A percentile compares a stretch with the other conserved stretches of the same genome.
Conservation (phyloP, 2,329 filamentous ascomycete species). For the Endoconidiophora laricicola region DNA sequence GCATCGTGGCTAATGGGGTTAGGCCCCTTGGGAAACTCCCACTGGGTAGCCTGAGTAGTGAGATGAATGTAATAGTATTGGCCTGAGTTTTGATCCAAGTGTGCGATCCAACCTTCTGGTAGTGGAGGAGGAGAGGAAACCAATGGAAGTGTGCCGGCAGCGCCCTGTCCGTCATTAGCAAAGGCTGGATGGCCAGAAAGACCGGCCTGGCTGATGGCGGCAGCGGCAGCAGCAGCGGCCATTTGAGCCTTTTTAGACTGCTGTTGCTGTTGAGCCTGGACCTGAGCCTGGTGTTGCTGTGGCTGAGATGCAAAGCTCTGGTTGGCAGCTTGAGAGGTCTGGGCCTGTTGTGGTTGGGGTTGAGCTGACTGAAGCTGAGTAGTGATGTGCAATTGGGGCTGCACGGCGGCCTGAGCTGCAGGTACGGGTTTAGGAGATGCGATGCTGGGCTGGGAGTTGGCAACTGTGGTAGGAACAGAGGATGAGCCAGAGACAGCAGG, state of each 20-base stretch:
- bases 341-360: constrained; percentile 6
- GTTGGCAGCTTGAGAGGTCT: background rate
- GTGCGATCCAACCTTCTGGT: constrained; percentile 95
- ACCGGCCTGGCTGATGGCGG: constrained; percentile 30
- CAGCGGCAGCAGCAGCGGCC: constrained; percentile 25
- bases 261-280: constrained; percentile 4
- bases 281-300: background rate
- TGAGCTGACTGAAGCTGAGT: constrained; percentile 7
- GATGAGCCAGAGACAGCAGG: constrained; percentile 16
- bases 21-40: constrained; percentile 95
- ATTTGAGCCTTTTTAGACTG: constrained; percentile 8
- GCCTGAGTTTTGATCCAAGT: constrained; percentile 85
- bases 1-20: constrained; percentile 75
- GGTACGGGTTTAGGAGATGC: constrained; percentile 12
- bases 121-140: constrained; percentile 77
- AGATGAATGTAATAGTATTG: constrained; percentile 99
- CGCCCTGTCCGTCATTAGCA: constrained; percentile 47
- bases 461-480: constrained; percentile 7
- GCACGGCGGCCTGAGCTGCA: constrained; percentile 5
- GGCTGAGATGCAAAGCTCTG: background rate
- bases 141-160: constrained; percentile 10
- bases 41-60: constrained; percentile 87
- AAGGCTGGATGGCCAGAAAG: constrained; percentile 71
- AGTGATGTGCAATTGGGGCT: constrained; percentile 9
- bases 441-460: constrained; percentile 5